Percentiles rank a stretch among this genome's conserved stretches.
phyloP scores from a whole-genome alignment of 169 alveolate species.

The Plasmodium vivax region DNA sequence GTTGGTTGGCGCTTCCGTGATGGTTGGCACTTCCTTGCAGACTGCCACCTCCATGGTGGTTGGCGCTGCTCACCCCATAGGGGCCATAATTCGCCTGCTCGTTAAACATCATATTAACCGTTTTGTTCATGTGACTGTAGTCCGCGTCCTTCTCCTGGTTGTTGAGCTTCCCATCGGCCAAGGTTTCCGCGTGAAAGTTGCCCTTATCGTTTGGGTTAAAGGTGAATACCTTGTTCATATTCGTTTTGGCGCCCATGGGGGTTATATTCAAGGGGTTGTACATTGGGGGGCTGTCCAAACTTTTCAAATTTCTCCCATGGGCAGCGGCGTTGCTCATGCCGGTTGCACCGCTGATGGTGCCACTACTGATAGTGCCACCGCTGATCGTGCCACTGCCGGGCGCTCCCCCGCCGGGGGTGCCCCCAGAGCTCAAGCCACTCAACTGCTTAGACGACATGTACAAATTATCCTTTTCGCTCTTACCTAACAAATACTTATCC shows the following conservation, averaged over 20 bases:
- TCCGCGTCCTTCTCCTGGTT: conserved; percentile 5
- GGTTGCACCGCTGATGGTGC: background rate
- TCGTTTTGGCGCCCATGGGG: conserved; percentile 5
- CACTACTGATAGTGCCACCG: background rate
- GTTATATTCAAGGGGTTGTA: conserved; percentile 19
- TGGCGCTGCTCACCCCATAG: background rate
- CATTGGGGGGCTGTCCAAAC: background rate
- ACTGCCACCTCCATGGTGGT: background rate
- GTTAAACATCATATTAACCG: conserved; percentile 13
- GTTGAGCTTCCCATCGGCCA: conserved; percentile 7
- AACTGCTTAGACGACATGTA: conserved; percentile 17
- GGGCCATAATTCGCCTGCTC: conserved; percentile 22
- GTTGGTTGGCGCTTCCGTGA: background rate
- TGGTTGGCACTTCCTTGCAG: background rate
- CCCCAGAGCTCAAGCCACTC: conserved; percentile 9
- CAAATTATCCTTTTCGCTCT: conserved; percentile 35
- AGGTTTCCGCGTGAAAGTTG: background rate
- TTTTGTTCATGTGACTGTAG: conserved; percentile 21
- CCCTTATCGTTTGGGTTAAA: conserved; percentile 17
- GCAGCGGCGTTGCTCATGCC: background rate
- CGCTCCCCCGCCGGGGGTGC: background rate
- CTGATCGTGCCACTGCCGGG: background rate
- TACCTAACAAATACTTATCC: conserved; percentile 50
- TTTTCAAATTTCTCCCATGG: background rate
- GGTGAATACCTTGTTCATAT: conserved; percentile 18